These are phyloP conservation scores for Fraxinus pennsylvanica DNA, from an alignment of 257 asterid species.

Conservation along the genomic window DNA sequence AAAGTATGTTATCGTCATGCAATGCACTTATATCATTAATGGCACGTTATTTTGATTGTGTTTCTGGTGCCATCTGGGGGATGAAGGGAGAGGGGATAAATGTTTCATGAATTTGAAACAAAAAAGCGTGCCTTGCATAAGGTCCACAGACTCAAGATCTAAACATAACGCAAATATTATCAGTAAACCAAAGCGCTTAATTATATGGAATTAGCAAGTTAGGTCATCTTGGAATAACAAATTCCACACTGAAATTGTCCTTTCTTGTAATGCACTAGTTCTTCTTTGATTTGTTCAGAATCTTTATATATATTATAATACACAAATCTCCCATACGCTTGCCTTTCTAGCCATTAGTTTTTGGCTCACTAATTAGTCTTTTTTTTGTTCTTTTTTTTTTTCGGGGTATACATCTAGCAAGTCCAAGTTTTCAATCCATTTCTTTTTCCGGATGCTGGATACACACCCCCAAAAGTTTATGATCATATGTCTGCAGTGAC, in stretches of 20 bases:
- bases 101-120: not conserved
- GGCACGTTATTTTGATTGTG: conserved; percentile 2
- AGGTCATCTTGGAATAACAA: not conserved
- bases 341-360: not conserved
- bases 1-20: conserved; percentile 20
- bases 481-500: not conserved
- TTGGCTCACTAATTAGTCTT: not conserved
- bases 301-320: not conserved
- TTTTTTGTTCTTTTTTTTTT: not conserved
- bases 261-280: not conserved
- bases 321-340: not conserved
- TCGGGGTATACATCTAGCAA: not conserved
- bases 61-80: not conserved
- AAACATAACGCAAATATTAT: not conserved
- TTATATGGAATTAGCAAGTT: not conserved
- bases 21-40: conserved; percentile 21
- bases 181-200: not conserved
- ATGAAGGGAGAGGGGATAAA: not conserved
- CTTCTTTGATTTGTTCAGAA: not conserved
- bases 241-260: not conserved
- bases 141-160: not conserved
- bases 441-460: not conserved
- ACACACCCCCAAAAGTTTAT: not conserved
- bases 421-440: not conserved
- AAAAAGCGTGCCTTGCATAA: not conserved